Evolutionary conservation across 208 protist species (phyloP), one percentile per base, ranked within the genome.

Genomic region (Trypanosoma vivax): DNA sequence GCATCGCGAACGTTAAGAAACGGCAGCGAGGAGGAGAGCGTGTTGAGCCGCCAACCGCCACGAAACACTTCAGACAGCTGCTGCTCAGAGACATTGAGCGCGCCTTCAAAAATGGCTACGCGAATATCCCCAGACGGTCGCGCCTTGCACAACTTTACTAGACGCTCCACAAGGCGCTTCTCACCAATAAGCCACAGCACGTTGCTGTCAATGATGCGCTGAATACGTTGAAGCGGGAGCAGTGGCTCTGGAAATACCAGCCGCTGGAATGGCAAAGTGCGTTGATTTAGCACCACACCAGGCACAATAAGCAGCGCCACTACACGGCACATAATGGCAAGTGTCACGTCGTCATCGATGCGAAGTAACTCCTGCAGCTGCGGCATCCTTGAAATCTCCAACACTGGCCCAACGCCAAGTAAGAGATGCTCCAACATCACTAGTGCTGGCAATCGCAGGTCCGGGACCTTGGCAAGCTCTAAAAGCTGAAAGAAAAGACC

Each of bases 191-290:
- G 52, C 78, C 78, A 90, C 16, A 88, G 69, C 43, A 86, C 79
- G 51, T 92, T 92, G 62, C 79, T 88, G 54, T 88, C 85, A 34
- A 92, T 63, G 1, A 92, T 70, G 2, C 79, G 75, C 65, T 92
- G 79, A 53, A 86, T 69, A 31, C 73, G 75, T 24, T 71, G 61
- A 35, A 84, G 70, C 29, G 76, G 69, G 13, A 65, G 35, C 19
- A 89, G 47, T 16, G 47, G 62, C 41, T 92, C 78, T 9, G 72
- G 78, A 48, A 76, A 76, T n/a, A 67, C 61, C 42, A 82, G 50
- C 16, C 58, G 70, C 7, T 71, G 71, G 16, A 62, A 52, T 18
- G 69, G 29, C n/a, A 70, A 68, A 10, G 68, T 54, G 43, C 65
- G 64, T 24, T 75, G 67, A 41, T 72, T 69, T 18, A 73, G 47